Base-by-base conservation (phyloP, 192 early-diverging fungal species). In the Coemansia sp. region DNA sequence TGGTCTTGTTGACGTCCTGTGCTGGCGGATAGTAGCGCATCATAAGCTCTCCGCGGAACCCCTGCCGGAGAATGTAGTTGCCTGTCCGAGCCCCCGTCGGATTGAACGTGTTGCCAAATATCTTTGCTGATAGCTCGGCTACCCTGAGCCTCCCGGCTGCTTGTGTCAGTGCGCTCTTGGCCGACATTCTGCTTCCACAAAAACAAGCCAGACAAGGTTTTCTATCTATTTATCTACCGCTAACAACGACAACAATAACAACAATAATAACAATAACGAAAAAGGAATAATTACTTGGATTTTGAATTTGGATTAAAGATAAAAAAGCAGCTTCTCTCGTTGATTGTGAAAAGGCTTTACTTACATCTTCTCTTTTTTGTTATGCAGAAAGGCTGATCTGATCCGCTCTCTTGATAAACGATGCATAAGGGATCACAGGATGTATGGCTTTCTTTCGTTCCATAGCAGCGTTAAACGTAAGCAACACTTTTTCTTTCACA, bases 71-170 rank as follows among this genome's bases (percentile, higher is more conserved):
- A 64, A 92, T 86, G 75, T 91, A 90, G 72, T 90, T 88, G 38
- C 91, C 91, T 7, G 87, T 89, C 60, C 89, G 86, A 22, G 83
- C 81, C 0, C 75, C 75, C 0, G 88, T 89, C 7, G 90, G 91
- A 71, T 92, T 92, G 70, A 90, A 89, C 14, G 86, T 63, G 64
- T 81, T 89, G 48, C 87, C 81, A 64, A 92, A 92, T 44, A 92
- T 80, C 62, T 85, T 85, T 41, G 85, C 78, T 37, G 87, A 85
- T 22, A 90, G 65, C 72, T 89, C 85, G 11, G 85, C 77, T 11
- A 90, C 79, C 59, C 86, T 71, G 22, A 83, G 81, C 56, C 37
- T 66, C 50, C 75, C 71, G 32, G 69, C 55, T 53, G 43, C 69
- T 37, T 74, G 65, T 10, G 71, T 16, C 60, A 61, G 22, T 48